A percentile compares a stretch with the other conserved stretches of the same genome.
Conservation (phyloP, 163 green algal species). For the Smithsoniella earleae region DNA sequence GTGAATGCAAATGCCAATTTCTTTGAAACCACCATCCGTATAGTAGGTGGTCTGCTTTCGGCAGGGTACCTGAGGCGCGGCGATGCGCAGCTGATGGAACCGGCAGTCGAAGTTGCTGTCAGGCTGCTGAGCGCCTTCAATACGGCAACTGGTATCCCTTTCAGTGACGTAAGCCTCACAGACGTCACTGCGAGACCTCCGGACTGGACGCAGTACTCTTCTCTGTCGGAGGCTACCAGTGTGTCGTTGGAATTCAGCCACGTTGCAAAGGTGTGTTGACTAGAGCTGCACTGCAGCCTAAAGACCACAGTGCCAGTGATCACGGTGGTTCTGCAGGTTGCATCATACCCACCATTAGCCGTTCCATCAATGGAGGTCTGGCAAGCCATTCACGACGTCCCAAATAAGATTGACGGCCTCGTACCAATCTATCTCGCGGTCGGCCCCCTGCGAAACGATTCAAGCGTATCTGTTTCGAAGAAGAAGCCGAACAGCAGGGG, state of each 20-base stretch:
- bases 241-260: constrained; percentile 55
- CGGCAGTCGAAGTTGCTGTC: not conserved
- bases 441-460: no score
- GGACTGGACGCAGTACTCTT: constrained; percentile 34
- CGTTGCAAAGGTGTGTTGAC: constrained; percentile 39
- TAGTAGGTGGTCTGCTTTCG: constrained; percentile 74
- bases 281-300: no score
- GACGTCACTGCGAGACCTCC: constrained; percentile 33
- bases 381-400: no score
- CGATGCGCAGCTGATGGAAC: constrained; percentile 34
- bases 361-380: not conserved
- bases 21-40: constrained; percentile 86
- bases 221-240: constrained; percentile 44
- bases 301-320: no score
- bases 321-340: not conserved
- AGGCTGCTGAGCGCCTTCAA: constrained; percentile 37
- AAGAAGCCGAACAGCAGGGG: constrained; percentile 23
- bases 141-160: constrained; percentile 31
- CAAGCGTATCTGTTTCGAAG: no score
- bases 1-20: constrained; percentile 35
- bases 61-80: constrained; percentile 55
- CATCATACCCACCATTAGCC: constrained; percentile 32
- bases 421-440: constrained; percentile 35
- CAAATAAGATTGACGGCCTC: constrained; percentile 34
- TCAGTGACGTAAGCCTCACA: constrained; percentile 31